Percentiles rank a stretch among this genome's conserved stretches.
Conservation (phyloP, 2,329 filamentous ascomycete species). For the Ceratocystis cubensis region DNA sequence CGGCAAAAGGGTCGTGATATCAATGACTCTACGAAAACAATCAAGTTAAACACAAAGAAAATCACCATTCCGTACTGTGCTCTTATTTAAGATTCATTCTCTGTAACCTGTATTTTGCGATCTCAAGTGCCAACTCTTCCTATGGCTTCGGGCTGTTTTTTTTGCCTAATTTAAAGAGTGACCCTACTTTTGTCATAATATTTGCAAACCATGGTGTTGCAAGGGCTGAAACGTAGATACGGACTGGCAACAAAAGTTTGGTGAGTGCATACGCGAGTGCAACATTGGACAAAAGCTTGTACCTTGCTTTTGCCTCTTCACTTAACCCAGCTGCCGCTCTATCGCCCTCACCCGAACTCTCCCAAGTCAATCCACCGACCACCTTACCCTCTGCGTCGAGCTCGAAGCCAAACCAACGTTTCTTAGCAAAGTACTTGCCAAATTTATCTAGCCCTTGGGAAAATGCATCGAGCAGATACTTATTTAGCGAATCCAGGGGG, state of each 20-base stretch:
- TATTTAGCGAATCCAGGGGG: constrained; percentile 43
- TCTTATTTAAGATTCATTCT: not conserved
- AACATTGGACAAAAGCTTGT: constrained; percentile 52
- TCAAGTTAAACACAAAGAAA: constrained; percentile 14
- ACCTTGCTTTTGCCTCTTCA: constrained; percentile 27
- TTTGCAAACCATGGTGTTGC: constrained; percentile 86
- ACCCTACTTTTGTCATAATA: not conserved
- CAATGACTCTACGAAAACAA: constrained; percentile 21
- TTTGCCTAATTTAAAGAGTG: not conserved
- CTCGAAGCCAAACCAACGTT: constrained; percentile 63
- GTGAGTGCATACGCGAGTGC: constrained; percentile 85
- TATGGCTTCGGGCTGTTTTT: not conserved
- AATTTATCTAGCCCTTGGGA: constrained; percentile 58
- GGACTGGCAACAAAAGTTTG: constrained; percentile 66
- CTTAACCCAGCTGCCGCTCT: constrained; percentile 27
- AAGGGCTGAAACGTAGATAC: constrained; percentile 71
- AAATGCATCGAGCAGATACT: constrained; percentile 39
- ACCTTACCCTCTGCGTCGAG: constrained; percentile 30
- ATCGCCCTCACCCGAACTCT: constrained; percentile 25
- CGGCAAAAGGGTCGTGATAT: not conserved
- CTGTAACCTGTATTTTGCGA: not conserved
- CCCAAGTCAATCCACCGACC: constrained; percentile 25
- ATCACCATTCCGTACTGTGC: not conserved
- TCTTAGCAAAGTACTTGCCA: constrained; percentile 62
- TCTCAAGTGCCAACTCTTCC: not conserved